Evolutionary conservation across 768 basidiomycete species (phyloP), one percentile per base, ranked within the genome.

Genomic region (Auriculariales sp.): DNA sequence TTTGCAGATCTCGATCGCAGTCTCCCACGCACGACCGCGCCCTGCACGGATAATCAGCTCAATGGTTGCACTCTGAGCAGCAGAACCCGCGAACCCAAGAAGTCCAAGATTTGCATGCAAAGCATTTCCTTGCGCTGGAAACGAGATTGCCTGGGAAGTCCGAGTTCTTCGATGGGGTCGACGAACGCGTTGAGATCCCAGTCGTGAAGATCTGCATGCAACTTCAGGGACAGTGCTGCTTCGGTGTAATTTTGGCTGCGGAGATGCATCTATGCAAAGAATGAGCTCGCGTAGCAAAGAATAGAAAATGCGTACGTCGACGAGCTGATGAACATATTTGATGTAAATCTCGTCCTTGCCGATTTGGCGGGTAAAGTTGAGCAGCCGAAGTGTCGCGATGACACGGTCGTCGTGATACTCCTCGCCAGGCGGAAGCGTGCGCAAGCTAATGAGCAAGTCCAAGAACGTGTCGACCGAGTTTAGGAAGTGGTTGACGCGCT

Each of bases 11-110:
- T 89, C 85, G 51, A 95, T 80, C 2, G 91, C 94, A 48, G 77
- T 83, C 64, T 98, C 94, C 78, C 90, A 98, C n/a, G 94, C 93
- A 59, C 94, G 92, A 9, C 93, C 94, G 64, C 92, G 88, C 46
- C 89, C 90, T 92, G 52, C 22, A 48, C 52, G 33, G 49, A 10
- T 17, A 45, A 49, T 28, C 17, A n/a, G 24, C 44, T 48, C 49
- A 45, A 25, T n/a, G 30, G 42, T 32, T 36, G 1, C 36, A 44
- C n/a, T 29, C 24, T 6, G 5, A 25, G 54, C 9, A 47, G 44
- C 6, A 14, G 36, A 48, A 19, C 15, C 28, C 28, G 56, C 73
- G 49, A 51, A 88, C 90, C 88, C 19, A 97, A 76, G 57, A 92
- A 91, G 61, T 95, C 91, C n/a, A 98, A 75, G 51, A 93, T 92